phyloP scores from a whole-genome alignment of 2,329 filamentous ascomycete genomes.

The Raffaelea arxii region DNA sequence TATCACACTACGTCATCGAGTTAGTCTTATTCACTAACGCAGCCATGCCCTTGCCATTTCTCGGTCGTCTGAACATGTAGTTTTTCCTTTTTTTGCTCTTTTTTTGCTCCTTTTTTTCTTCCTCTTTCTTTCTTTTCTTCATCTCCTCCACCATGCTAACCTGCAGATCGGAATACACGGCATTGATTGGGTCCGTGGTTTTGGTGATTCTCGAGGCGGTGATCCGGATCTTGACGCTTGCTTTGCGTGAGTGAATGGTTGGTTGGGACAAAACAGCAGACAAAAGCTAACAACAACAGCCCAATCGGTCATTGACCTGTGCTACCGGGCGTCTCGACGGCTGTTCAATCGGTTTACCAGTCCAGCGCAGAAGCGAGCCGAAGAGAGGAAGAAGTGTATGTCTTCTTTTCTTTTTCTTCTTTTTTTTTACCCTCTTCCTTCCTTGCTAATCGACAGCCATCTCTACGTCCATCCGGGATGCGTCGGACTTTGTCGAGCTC shows the following conservation, averaged over 20 bases:
- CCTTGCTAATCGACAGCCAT: slow-evolving; percentile 41
- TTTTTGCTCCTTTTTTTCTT: slow-evolving; percentile 5
- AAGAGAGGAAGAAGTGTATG: slow-evolving; percentile 55
- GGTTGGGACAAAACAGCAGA: no score
- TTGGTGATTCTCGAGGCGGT: slow-evolving; percentile 75
- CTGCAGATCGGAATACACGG: slow-evolving; percentile 71
- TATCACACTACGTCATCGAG: no score
- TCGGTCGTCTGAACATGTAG: slow-evolving; percentile 43
- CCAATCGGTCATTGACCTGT: slow-evolving; percentile 68
- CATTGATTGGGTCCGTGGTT: slow-evolving; percentile 72
- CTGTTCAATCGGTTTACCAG: slow-evolving; percentile 73
- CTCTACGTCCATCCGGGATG: slow-evolving; percentile 70
- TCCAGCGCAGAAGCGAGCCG: slow-evolving; percentile 55
- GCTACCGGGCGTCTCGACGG: slow-evolving; percentile 70
- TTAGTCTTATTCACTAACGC: no score
- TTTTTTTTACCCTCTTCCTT: slow-evolving; percentile 35
- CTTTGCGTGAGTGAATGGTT: slow-evolving; percentile 62
- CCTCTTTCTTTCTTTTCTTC: background rate
- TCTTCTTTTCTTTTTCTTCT: slow-evolving; percentile 20
- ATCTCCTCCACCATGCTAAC: background rate
- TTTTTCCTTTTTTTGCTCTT: slow-evolving; percentile 16
- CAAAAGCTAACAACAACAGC: no score
- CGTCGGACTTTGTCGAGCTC: slow-evolving; percentile 88
- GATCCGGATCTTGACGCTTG: slow-evolving; percentile 77
- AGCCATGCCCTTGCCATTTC: slow-evolving; percentile 42